Base-by-base conservation (phyloP, 257 asterid species). In the Solanum medicagineum region DNA sequence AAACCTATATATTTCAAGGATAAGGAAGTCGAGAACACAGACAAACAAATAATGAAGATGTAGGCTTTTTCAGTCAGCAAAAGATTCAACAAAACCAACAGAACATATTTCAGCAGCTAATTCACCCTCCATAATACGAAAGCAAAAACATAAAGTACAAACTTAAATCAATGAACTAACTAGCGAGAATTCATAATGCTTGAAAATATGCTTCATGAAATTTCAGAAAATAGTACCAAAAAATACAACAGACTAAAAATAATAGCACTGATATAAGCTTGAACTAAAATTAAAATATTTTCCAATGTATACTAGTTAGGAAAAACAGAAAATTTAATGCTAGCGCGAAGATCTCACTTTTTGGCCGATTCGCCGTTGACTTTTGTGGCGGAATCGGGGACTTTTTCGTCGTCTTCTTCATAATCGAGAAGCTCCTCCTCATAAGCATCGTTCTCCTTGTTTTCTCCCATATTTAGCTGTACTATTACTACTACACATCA, bases 381-480 rank as follows among this genome's bases (percentile, higher is more conserved):
- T 91, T 93, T 94, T 81, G 84, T 63, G 81, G 90, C 90, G 11
- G 95, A 90, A 68, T 93, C 97, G 4, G 91, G 92, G 81, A 92
- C 93, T 83, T 93, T 94, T 59, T 95, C 98, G 22, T 95, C 99
- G 42, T 95, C 99, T 85, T 95, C 99, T 84, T 95, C 99, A 89
- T 95, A 95, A 89, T 95, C 99, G 70, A 95, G 93, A 79, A 95
- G 98, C 94, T 95, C 99, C 88, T 95, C 98, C 84, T 94, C 99
- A 88, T 94, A 95, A 2, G 95, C 97, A 40, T 95, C 99, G 92
- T 84, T 91, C 55, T 95, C 97, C 91, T 92, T 94, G 5, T 87
- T 89, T 19, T 95, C 98, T 45, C 94, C 95, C 99, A 95, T 95
- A 40, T 80, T 70, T 60, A 55, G 63, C 47, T 77, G 17, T 3